Evolutionary conservation across 306 rosid genomes (phyloP).

Genomic region (Prinsepia uniflora): DNA sequence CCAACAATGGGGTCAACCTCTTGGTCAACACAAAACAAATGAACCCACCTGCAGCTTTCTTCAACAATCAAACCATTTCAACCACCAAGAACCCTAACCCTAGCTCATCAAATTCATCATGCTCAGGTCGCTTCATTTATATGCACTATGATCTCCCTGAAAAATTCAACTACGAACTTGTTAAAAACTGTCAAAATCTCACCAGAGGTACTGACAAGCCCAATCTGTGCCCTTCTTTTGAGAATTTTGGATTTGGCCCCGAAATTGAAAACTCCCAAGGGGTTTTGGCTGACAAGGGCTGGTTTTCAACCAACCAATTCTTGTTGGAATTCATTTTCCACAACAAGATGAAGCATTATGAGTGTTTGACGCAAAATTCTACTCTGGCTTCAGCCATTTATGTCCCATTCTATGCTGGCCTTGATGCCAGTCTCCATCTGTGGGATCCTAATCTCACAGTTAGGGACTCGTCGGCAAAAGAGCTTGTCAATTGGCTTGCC

Average conservation of each 20-base stretch:
- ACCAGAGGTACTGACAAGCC: conserved; percentile 68
- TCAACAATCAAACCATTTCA: conserved; percentile 16
- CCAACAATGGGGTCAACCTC: conserved; percentile 24
- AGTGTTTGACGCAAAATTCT: conserved; percentile 64
- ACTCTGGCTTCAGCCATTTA: conserved; percentile 63
- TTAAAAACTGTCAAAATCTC: conserved; percentile 46
- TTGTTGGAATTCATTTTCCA: conserved; percentile 79
- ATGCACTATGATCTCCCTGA: conserved; percentile 58
- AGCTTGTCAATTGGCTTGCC: conserved; percentile 48
- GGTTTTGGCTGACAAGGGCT: conserved; percentile 40
- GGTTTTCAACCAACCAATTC: conserved; percentile 82
- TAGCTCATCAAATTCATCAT: conserved; percentile 30
- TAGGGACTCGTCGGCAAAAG: conserved; percentile 57
- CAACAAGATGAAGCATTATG: conserved; percentile 53
- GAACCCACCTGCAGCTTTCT: conserved; percentile 17
- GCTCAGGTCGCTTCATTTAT: conserved; percentile 57
- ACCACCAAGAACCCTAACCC: background rate
- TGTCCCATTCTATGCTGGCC: conserved; percentile 87
- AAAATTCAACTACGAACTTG: conserved; percentile 55
- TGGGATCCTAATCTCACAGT: conserved; percentile 52
- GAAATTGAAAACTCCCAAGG: conserved; percentile 28
- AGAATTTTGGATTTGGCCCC: conserved; percentile 66
- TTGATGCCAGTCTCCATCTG: conserved; percentile 68
- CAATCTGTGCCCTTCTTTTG: conserved; percentile 67
- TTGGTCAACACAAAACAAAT: conserved; percentile 15